phyloP scores from a whole-genome alignment of 2,329 filamentous ascomycete genomes.

The Lachnellula arida region DNA sequence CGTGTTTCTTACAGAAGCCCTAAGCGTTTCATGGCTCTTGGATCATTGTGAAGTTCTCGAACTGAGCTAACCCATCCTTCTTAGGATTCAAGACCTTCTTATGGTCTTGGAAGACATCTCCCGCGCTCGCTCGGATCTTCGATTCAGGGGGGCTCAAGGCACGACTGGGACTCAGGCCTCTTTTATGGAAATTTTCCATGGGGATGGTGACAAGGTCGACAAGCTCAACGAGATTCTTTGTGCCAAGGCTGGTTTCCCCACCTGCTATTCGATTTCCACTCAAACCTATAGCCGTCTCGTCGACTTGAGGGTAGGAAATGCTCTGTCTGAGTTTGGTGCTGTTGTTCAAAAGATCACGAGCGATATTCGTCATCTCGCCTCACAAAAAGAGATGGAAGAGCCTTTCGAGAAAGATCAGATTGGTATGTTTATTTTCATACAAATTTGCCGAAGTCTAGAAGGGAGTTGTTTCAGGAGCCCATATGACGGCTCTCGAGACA shows the following conservation, averaged over 20 bases:
- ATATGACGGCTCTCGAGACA: too few species aligned
- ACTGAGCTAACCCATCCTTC: too few species aligned
- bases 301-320: conserved; percentile 75
- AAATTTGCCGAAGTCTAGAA: conserved; percentile 33
- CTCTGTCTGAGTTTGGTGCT: conserved; percentile 73
- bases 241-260: conserved; percentile 47
- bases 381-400: conserved; percentile 80
- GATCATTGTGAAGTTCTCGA: too few species aligned
- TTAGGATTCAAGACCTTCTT: conserved; percentile 61
- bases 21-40: too few species aligned
- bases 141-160: conserved; percentile 66
- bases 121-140: conserved; percentile 59
- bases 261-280: conserved; percentile 45
- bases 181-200: conserved; percentile 41
- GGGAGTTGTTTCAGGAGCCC: too few species aligned
- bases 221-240: conserved; percentile 50
- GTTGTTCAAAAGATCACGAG: conserved; percentile 70
- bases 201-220: conserved; percentile 46
- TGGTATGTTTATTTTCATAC: conserved; percentile 56
- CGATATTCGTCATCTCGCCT: conserved; percentile 70
- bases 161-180: conserved; percentile 52
- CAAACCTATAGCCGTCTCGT: conserved; percentile 76
- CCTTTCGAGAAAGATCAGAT: conserved; percentile 79
- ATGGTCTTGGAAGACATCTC: conserved; percentile 72
- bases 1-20: too few species aligned